Evolutionary conservation across 495 filamentous ascomycete genomes (phyloP), one percentile per base, ranked within the genome.

Genomic region (Penicillium salamii): DNA sequence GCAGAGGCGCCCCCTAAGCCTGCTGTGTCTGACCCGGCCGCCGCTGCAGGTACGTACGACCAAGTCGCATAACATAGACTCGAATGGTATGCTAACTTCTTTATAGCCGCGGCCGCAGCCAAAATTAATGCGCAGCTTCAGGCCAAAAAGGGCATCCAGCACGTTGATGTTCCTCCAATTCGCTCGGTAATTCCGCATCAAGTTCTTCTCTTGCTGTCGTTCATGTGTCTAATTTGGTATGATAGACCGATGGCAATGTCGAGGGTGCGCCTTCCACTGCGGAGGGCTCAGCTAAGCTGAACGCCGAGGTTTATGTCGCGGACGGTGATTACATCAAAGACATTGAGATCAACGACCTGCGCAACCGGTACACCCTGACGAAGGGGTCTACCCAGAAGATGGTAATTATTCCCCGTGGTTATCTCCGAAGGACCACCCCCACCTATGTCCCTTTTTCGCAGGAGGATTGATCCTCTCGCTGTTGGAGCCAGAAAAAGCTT

Each of bases 351-450:
- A 98, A 98, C 74, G 91, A 97, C 66, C 71, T 97, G 57, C 89
- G 92, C 59, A 98, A 98, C 67, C 88, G 91, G 57, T 98, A 98
- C 65, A 89, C 91, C 68, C 81, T 98, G 74, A 98, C 93, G 54
- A 98, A 96, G 80, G 92, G 93, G 57, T 86, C 89, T 60, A 96
- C 91, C 55, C 93, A 98, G 79, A 95, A 96, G 81, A 95, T 91
- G 93, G 93, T 98, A 97, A 96, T 86, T 89, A 78, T 64, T 72
- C 83, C 80, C 29, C 83, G 75, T 83, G 79, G 76, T 48, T 78
- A 65, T 76, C 73, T 78, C 87, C 90, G 95, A 88, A 95, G 92
- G 23, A 26, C 23, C n/a, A n/a, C n/a, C n/a, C n/a, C 23, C 23
- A 26, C 23, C 23, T 8, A 26, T 8, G 8, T 8, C 23, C 23